A percentile compares a stretch with the other conserved stretches of the same genome.
phyloP scores from a whole-genome alignment of 139 green algal species.

The Tetradesmus obliquus region DNA sequence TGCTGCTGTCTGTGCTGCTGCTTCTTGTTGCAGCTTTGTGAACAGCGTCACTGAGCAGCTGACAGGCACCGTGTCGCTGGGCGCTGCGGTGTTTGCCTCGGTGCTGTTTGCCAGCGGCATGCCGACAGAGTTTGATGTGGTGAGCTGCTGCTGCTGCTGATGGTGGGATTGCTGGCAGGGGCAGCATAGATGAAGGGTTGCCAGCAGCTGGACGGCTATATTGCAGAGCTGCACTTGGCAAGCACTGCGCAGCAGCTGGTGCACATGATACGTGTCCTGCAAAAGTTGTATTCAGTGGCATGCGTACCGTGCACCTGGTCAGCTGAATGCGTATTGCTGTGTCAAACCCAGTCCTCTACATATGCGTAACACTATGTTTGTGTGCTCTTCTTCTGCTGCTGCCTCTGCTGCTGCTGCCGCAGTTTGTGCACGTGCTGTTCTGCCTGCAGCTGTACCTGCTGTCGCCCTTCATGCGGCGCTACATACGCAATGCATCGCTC shows the following conservation, averaged over 20 bases:
- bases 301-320: too few species aligned
- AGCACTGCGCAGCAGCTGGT: too few species aligned
- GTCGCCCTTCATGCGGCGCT: slow-evolving; percentile 77
- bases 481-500: slow-evolving; percentile 56
- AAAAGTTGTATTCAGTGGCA: too few species aligned
- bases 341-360: too few species aligned
- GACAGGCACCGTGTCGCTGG: slow-evolving; percentile 82
- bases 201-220: neutral
- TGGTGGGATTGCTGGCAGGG: neutral
- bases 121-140: slow-evolving; percentile 69
- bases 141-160: slow-evolving; percentile 44
- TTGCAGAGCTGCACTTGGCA: neutral
- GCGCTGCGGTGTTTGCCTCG: slow-evolving; percentile 74
- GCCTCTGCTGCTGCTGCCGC: neutral
- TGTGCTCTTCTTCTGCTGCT: neutral
- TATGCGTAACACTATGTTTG: too few species aligned
- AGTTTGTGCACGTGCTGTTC: slow-evolving; percentile 84
- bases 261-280: too few species aligned
- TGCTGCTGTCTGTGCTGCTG: slow-evolving; percentile 7
- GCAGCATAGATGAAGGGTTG: neutral
- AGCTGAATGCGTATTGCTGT: too few species aligned
- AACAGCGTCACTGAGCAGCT: slow-evolving; percentile 71
- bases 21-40: slow-evolving; percentile 59
- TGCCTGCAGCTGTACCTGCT: slow-evolving; percentile 86
- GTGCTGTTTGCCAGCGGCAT: slow-evolving; percentile 86